phyloP scores from a whole-genome alignment of 495 filamentous ascomycete species.

The Aeminium ludgeri region DNA sequence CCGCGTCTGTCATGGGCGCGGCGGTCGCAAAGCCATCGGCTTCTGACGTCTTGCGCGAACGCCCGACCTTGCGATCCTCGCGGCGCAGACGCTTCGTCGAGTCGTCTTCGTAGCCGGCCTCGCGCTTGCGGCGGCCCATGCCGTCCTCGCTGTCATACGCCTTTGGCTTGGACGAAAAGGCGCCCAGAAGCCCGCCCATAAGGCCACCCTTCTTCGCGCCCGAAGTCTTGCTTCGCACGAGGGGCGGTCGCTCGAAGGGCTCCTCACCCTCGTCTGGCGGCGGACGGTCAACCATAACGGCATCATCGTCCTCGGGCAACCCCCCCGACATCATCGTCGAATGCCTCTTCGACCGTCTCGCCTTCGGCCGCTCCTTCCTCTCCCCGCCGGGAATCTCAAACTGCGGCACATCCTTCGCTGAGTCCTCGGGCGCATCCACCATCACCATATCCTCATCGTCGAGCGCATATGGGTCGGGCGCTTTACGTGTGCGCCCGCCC shows the following conservation, averaged over 20 bases:
- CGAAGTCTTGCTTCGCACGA: constrained; percentile 10
- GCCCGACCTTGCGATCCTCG: constrained; percentile 14
- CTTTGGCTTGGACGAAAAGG: constrained; percentile 10
- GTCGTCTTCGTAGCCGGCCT: constrained; percentile 13
- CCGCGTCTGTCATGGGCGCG: constrained; percentile 9
- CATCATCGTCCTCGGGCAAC: constrained; percentile 13
- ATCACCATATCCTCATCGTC: constrained; percentile 44
- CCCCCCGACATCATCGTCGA: constrained; percentile 17
- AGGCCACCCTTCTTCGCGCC: constrained; percentile 16
- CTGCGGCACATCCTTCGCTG: constrained; percentile 10
- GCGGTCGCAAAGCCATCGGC: constrained; percentile 11
- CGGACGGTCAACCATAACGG: constrained; percentile 15
- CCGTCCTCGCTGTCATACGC: constrained; percentile 17
- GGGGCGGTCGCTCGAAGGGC: constrained; percentile 13
- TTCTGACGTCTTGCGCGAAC: constrained; percentile 11
- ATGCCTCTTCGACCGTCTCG: constrained; percentile 12
- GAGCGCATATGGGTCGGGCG: constrained; percentile 41
- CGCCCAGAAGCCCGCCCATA: constrained; percentile 16
- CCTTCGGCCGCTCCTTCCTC: constrained; percentile 8
- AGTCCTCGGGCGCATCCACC: constrained; percentile 32
- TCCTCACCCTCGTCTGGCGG: constrained; percentile 6
- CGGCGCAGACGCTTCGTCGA: constrained; percentile 16
- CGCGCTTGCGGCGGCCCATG: constrained; percentile 13
- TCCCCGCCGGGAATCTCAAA: constrained; percentile 4
- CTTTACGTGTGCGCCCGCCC: constrained; percentile 21